Base-by-base conservation (phyloP, 371 early-diverging fungal genomes). In the Syncephalastrum racemosum region DNA sequence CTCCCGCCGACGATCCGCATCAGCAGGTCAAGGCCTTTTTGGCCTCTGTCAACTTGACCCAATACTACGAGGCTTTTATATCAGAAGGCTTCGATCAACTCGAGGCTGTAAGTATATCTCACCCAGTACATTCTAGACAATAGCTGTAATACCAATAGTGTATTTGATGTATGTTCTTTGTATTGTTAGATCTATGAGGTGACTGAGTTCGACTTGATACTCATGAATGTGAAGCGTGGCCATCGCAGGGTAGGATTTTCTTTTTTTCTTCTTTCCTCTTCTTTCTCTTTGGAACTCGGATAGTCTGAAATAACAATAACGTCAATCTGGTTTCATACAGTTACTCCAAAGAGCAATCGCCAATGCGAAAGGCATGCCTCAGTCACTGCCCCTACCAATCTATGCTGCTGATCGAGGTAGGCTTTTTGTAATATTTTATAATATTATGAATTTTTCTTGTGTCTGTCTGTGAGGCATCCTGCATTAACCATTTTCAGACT, bases 191-290 rank as follows among this genome's bases (percentile, higher is more conserved):
- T 80, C 14, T 46, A 71, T 42, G 80, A 80, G 52, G 71, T 77
- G 1, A 77, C 77, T 13, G 80, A 80, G 66, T n/a, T 54, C 15
- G 80, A 80, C 56, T 52, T 80, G 19, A 62, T 69, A 43, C 76
- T 75, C n/a, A 73, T 80, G 71, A 61, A 66, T 58, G 73, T 77
- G 4, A 80, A 77, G 61, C 51, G 80, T 51, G 80, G 80, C 8
- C 80, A 80, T 68, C 69, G 80, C 40, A 69, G 80, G 58, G 77
- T 80, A 71, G 54, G 67, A 60, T 36, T 40, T 12, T 48, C 15
- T 46, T 7, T 43, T 19, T 43, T 54, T 16, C 25, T 54, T 25
- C 27, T 46, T 4, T 8, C 27, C 20, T 31, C 15, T 44, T n/a
- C 24, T 46, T 46, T 24, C 19, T 31, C 14, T 18, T 23, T 5